Percentiles rank a stretch among this genome's conserved stretches.
These are phyloP conservation scores for Rubroshorea leprosula DNA, from an alignment of 345 rosid genomes.

Conservation along the genomic window DNA sequence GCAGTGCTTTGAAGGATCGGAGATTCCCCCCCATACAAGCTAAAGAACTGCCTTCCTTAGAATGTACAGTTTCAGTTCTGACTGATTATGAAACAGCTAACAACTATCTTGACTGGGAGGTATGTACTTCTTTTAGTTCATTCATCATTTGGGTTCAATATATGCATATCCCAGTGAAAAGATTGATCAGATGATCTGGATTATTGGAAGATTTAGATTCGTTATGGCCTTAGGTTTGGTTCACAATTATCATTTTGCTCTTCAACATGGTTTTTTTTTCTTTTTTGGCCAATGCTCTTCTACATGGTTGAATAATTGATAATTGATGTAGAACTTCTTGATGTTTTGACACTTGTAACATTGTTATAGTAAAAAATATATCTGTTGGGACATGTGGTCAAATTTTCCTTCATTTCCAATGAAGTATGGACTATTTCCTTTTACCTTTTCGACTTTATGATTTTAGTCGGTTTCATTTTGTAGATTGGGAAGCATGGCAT, in stretches of 20 bases:
- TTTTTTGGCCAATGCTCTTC: background rate
- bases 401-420: background rate
- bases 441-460: slow-evolving; percentile 1
- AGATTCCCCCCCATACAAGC: slow-evolving; percentile 93
- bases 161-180: background rate
- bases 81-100: slow-evolving; percentile 75
- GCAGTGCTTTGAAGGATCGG: slow-evolving; percentile 95
- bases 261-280: background rate
- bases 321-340: no score
- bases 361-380: background rate
- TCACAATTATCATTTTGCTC: background rate
- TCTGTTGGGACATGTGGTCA: background rate
- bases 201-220: background rate
- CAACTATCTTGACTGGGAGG: slow-evolving; percentile 97
- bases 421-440: background rate
- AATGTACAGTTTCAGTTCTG: slow-evolving; percentile 88
- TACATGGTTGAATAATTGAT: background rate
- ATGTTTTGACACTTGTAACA: background rate
- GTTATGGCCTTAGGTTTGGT: background rate
- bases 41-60: slow-evolving; percentile 81
- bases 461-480: slow-evolving; percentile 10
- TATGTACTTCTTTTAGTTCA: slow-evolving; percentile 22
- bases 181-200: background rate
- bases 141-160: slow-evolving; percentile 5
- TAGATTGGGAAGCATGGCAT: slow-evolving; percentile 93